phyloP scores from a whole-genome alignment of 164 flowering plant genomes.

The Sextonia rubra region DNA sequence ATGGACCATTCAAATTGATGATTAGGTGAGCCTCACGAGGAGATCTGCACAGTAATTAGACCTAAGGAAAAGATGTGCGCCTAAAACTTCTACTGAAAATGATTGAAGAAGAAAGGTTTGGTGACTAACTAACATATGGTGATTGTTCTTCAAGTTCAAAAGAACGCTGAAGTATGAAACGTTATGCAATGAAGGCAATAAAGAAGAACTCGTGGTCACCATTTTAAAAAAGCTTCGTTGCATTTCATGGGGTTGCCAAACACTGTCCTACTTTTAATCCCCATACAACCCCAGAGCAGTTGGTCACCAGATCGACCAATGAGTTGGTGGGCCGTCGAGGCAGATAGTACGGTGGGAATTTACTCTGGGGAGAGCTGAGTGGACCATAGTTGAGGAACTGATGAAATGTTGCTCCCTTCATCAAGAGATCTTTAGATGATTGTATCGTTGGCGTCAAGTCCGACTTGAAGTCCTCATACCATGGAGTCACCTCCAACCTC shows the following conservation, averaged over 20 bases:
- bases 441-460: constrained; percentile 24
- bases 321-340: constrained; percentile 12
- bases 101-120: background rate
- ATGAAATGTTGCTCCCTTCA: constrained; percentile 25
- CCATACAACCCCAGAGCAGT: constrained; percentile 22
- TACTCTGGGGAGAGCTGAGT: constrained; percentile 5
- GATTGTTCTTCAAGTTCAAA: background rate
- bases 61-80: too few species aligned
- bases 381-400: constrained; percentile 19
- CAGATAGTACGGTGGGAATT: constrained; percentile 14
- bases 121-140: background rate
- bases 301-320: constrained; percentile 11
- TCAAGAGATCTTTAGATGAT: constrained; percentile 18
- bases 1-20: too few species aligned
- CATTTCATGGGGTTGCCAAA: constrained; percentile 9
- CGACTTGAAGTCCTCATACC: constrained; percentile 12
- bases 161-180: background rate
- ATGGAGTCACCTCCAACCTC: constrained; percentile 29
- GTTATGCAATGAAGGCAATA: background rate
- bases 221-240: background rate
- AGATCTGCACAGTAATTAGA: too few species aligned
- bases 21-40: too few species aligned
- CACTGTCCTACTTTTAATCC: constrained; percentile 13
- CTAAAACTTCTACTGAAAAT: background rate
- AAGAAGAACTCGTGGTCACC: background rate